These are phyloP conservation scores for Meyerozyma elateridarum DNA, from an alignment of 1,139 yeast genomes.

Conservation along the genomic window DNA sequence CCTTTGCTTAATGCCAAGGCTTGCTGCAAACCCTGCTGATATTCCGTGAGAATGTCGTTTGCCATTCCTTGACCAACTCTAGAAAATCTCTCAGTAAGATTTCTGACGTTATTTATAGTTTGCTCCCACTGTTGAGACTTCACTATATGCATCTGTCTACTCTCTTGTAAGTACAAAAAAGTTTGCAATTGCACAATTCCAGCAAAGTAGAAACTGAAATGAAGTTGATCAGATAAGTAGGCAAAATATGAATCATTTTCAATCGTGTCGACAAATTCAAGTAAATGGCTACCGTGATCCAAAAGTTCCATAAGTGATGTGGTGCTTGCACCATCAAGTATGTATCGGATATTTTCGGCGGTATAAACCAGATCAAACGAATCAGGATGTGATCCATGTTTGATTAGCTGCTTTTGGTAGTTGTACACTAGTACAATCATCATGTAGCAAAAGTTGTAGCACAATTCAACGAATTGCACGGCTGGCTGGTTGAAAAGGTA, in stretches of 20 bases:
- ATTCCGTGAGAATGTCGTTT: constrained; percentile 28
- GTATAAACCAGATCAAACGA: constrained; percentile 4
- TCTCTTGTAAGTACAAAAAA: background rate
- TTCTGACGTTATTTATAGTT: constrained; percentile 13
- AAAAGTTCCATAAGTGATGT: constrained; percentile 21
- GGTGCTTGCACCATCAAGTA: constrained; percentile 20
- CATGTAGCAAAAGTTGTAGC: constrained; percentile 61
- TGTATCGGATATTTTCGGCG: constrained; percentile 19
- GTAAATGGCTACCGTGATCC: constrained; percentile 38
- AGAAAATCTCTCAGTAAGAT: constrained; percentile 27
- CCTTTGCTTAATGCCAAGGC: too few species aligned
- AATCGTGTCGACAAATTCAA: constrained; percentile 36
- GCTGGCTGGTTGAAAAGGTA: constrained; percentile 69
- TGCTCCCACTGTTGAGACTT: background rate
- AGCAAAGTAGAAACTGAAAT: constrained; percentile 51
- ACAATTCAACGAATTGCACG: constrained; percentile 71
- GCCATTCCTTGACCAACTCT: constrained; percentile 25
- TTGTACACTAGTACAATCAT: constrained; percentile 39
- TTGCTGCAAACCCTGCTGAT: constrained; percentile 22
- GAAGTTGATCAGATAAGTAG: constrained; percentile 64
- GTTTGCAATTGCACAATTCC: constrained; percentile 39
- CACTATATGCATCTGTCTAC: background rate
- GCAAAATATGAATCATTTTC: constrained; percentile 62
- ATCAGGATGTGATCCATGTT: constrained; percentile 5
- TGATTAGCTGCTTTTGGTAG: constrained; percentile 19